Evolutionary conservation across 352 stramenopile genomes (phyloP).

Genomic region (Globisporangium mamillatum): DNA sequence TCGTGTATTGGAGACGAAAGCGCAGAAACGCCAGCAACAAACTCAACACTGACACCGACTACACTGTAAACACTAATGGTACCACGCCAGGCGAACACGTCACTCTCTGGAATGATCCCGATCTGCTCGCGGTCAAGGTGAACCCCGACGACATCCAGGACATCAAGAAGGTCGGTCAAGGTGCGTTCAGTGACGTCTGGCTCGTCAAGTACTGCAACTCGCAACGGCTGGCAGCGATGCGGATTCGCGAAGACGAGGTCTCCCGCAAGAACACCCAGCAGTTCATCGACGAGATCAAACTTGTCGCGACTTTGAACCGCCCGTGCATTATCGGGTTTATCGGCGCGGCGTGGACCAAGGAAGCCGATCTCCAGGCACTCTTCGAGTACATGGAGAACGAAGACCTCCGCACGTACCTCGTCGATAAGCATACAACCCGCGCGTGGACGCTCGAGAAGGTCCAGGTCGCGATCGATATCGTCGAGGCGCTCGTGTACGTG

Average conservation of each 20-base stretch:
- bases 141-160: constrained; percentile 42
- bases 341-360: constrained; percentile 46
- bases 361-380: constrained; percentile 48
- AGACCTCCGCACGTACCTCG: constrained; percentile 40
- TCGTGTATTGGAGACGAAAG: too few relatives aligned
- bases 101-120: constrained; percentile 34
- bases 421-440: neutral
- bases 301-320: constrained; percentile 39
- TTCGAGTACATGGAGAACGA: constrained; percentile 65
- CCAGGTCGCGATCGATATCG: constrained; percentile 23
- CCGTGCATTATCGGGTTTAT: constrained; percentile 40
- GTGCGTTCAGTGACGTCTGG: constrained; percentile 40
- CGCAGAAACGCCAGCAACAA: too few relatives aligned
- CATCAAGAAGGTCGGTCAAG: constrained; percentile 27
- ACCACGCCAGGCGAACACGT: too few relatives aligned
- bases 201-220: constrained; percentile 25
- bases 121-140: constrained; percentile 38
- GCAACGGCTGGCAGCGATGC: constrained; percentile 40
- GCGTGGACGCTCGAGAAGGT: constrained; percentile 5
- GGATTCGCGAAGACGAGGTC: constrained; percentile 21
- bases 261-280: constrained; percentile 15
- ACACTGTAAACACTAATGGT: too few relatives aligned
- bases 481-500: constrained; percentile 15
- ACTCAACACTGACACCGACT: too few relatives aligned
- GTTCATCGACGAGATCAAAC: constrained; percentile 56